phyloP scores from a whole-genome alignment of 1,139 yeast genomes.

The Yamadazyma jaroonii region DNA sequence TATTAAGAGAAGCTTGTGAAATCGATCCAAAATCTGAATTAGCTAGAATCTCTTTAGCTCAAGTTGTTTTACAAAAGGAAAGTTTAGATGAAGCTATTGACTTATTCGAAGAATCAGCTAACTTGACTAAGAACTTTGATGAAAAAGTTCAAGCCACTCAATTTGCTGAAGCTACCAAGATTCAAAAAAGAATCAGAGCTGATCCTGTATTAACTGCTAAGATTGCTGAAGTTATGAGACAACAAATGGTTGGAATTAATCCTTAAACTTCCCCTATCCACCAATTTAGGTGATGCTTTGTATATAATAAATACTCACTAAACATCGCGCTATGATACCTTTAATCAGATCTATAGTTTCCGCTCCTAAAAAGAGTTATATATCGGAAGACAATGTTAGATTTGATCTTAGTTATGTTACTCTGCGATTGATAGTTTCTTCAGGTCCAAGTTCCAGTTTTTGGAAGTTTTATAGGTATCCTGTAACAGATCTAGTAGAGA shows the following conservation, averaged over 20 bases:
- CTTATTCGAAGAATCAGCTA: constrained; percentile 79
- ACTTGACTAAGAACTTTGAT: constrained; percentile 75
- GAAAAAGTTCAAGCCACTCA: constrained; percentile 92
- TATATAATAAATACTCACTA: constrained; percentile 3
- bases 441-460: constrained; percentile 60
- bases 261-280: constrained; percentile 1
- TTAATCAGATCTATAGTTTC: constrained; percentile 17
- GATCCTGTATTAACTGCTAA: constrained; percentile 58
- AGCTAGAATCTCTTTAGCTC: constrained; percentile 88
- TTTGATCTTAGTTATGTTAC: constrained; percentile 68
- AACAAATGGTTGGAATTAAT: constrained; percentile 15
- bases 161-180: constrained; percentile 86
- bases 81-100: constrained; percentile 77
- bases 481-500: constrained; percentile 48
- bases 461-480: constrained; percentile 56
- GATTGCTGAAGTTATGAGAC: constrained; percentile 45
- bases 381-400: constrained; percentile 3
- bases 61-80: constrained; percentile 81
- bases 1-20: constrained; percentile 74
- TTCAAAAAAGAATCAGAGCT: constrained; percentile 68
- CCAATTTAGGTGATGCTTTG: constrained; percentile 1
- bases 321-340: constrained; percentile 11
- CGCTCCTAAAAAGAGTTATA: constrained; percentile 9
- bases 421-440: constrained; percentile 60
- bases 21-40: constrained; percentile 86